Conservation (phyloP, 176 grass and related monocot genomes). For the Ananas comosus region DNA sequence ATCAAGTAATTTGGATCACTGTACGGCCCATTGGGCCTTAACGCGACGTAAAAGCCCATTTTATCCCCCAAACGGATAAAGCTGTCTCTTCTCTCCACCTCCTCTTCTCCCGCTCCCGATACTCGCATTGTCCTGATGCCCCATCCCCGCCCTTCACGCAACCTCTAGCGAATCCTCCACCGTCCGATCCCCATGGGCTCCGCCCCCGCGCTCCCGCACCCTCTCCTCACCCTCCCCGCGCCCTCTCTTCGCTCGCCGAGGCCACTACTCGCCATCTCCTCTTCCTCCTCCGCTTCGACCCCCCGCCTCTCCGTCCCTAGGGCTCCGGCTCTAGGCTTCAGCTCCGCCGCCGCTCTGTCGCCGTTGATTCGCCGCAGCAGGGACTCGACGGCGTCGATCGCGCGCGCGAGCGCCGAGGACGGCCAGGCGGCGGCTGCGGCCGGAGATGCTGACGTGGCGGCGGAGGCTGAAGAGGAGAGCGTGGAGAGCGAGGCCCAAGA, state of each 20-base stretch:
- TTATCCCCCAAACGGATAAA: no score
- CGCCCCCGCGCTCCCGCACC: conserved; percentile 28
- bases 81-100: conserved; percentile 2
- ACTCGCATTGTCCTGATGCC: background rate
- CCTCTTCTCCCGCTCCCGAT: conserved; percentile 19
- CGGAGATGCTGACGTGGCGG: conserved; percentile 24
- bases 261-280: background rate
- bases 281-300: conserved; percentile 26
- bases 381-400: conserved; percentile 14
- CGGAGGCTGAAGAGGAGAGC: conserved; percentile 19
- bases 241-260: conserved; percentile 28
- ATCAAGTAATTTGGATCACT: no score
- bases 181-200: conserved; percentile 29
- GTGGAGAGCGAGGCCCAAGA: conserved; percentile 6
- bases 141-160: conserved; percentile 26
- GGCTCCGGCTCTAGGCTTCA: conserved; percentile 7
- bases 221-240: conserved; percentile 31
- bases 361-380: conserved; percentile 15
- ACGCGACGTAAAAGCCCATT: no score
- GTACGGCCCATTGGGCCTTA: no score
- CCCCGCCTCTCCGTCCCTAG: conserved; percentile 17
- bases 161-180: conserved; percentile 13
- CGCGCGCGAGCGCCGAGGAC: conserved; percentile 32
- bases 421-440: conserved; percentile 11
- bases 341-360: background rate